Evolutionary conservation across 2,329 filamentous ascomycete species (phyloP), one percentile per base, ranked within the genome.

Genomic region (Venturia oleaginea): DNA sequence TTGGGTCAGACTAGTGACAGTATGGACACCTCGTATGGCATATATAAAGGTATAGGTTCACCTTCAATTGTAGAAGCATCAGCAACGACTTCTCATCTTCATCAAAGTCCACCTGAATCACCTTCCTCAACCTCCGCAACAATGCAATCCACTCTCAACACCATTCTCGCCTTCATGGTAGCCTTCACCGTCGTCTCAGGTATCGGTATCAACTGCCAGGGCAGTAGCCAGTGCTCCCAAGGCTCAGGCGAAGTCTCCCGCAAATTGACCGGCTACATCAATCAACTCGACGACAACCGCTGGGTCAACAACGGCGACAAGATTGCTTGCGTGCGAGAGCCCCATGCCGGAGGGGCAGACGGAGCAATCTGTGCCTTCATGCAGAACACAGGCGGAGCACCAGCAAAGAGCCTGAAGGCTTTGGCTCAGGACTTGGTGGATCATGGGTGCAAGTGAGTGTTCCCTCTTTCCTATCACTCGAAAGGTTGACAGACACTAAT

Each of bases 391-490:
- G 54, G 54, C 15, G 22, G 54, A 27, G 54, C n/a, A n/a, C 4
- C n/a, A n/a, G 54, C 54, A 6, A 27, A 27, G 6, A 27, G n/a
- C 19, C 15, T 59, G 24, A 59, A 59, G 27, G 22, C 27, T n/a
- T 10, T 59, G 54, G 54, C 54, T n/a, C 54, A 59, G 19, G 54
- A 32, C 34, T 59, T 59, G 54, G 24, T 59, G 5, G 27, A 59
- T 15, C n/a, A 59, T 17, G 54, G 54, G 27, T 59, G 54, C 54
- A 59, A 59, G 54, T 59, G 19, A 59, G 54, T 59, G 11, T 59
- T 11, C 32, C 8, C 54, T 10, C 34, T 19, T 32, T 32, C 17
- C 2, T 11, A 57, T 27, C 4, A 17, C 6, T 30, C 4, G 8
- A 32, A 7, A 32, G 27, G 10, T 8, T 11, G n/a, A 11, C 13